These are phyloP conservation scores for Yamadazyma diospyri DNA, from an alignment of 1,139 yeast genomes.

Conservation along the genomic window DNA sequence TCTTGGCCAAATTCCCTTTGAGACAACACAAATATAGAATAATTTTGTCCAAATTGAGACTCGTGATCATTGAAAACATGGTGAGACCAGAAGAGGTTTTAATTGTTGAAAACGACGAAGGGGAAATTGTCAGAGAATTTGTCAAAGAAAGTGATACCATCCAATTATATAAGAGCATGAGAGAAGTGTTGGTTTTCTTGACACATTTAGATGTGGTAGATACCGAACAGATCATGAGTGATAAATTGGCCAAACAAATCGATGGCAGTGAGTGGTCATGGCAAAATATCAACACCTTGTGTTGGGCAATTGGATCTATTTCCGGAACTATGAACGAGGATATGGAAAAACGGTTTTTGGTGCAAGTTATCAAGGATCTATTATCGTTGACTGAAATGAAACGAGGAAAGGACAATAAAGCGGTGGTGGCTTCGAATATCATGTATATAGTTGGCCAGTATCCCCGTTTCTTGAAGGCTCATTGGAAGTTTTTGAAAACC, in stretches of 20 bases:
- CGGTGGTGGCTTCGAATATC: constrained; percentile 97
- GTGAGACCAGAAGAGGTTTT: constrained; percentile 97
- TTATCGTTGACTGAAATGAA: constrained; percentile 91
- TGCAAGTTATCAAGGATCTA: constrained; percentile 87
- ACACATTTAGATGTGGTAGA: constrained; percentile 94
- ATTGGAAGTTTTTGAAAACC: constrained; percentile 95
- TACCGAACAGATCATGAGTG: constrained; percentile 91
- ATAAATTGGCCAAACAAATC: constrained; percentile 84
- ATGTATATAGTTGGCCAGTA: constrained; percentile 99
- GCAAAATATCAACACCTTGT: constrained; percentile 93
- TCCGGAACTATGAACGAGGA: constrained; percentile 99
- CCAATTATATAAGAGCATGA: constrained; percentile 89
- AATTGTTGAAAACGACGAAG: constrained; percentile 96
- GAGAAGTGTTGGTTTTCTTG: constrained; percentile 90
- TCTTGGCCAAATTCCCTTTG: constrained; percentile 70
- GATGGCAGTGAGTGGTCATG: constrained; percentile 99
- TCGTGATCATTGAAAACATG: constrained; percentile 94
- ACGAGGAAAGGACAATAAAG: constrained; percentile 96
- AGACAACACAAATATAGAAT: constrained; percentile 81
- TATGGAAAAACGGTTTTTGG: constrained; percentile 91
- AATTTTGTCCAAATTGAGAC: constrained; percentile 75
- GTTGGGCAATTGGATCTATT: constrained; percentile 99
- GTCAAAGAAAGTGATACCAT: constrained; percentile 97
- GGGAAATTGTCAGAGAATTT: constrained; percentile 96
- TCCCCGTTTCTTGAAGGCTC: constrained; percentile 95